Evolutionary conservation across 1,284 basidiomycete species (phyloP), one percentile per base, ranked within the genome.

Genomic region (Grifola frondosa): DNA sequence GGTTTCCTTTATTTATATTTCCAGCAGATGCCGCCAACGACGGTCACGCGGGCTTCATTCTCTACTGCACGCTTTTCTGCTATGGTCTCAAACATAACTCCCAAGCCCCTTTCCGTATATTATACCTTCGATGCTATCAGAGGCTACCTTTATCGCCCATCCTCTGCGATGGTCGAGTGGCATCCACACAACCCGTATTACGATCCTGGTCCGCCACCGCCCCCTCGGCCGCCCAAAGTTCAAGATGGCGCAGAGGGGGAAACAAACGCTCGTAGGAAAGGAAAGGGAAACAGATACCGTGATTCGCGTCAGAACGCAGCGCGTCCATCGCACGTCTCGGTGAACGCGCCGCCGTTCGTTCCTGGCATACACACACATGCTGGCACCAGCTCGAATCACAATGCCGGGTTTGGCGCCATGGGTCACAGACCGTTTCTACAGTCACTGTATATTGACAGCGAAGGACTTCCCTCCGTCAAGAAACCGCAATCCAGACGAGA

Each of bases 1-100:
- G 49, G 36, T 49, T 46, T 28, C 52, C 24, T 12, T 43, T 36
- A 38, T 54, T 37, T 13, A 36, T 25, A 8, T 17, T 13, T 26
- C 21, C 8, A 40, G 9, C 44, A 89, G 86, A 89, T 62, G 87
- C 86, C 6, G 78, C 76, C 23, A 85, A 86, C 54, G 87, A 89
- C 50, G 80, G 80, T 2, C 77, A 81, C 56, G 73, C 81, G 3
- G 81, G 77, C 9, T 74, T 75, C 48, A 50, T 62, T 1, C 50
- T 87, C 19, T 81, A 78, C 59, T 61, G n/a, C 56, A 30, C 67
- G 59, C 24, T 64, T 87, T 8, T 47, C 62, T 8, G 46, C 48
- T 6, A 71, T 80, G 69, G 62, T 69, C 5, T 46, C 60, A 13
- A 44, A 54, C 6, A 67, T 79, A 58, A 40, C 56, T 15, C 69